phyloP scores from a whole-genome alignment of 345 rosid genomes.

The Chamaenerion angustifolium region DNA sequence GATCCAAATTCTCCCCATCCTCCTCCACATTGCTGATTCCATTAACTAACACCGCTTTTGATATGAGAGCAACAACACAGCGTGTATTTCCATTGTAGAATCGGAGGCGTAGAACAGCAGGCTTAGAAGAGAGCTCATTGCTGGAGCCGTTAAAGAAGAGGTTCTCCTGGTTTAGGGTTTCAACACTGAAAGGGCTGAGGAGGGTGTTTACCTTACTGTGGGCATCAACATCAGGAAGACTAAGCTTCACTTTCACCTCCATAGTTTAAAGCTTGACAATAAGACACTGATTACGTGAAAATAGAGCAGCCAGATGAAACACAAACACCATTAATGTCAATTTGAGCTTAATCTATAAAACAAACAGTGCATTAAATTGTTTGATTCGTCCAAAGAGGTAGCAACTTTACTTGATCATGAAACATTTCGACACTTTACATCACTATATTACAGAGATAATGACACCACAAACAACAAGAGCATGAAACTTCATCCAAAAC shows the following conservation, averaged over 20 bases:
- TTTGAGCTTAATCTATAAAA: too few species aligned
- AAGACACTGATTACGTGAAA: too few species aligned
- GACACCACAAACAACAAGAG: too few species aligned
- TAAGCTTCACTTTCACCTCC: constrained; percentile 82
- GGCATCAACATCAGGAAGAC: constrained; percentile 32
- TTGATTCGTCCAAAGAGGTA: too few species aligned
- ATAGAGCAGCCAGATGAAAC: too few species aligned
- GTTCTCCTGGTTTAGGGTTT: constrained; percentile 58
- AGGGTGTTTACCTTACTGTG: constrained; percentile 35
- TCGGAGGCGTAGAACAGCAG: constrained; percentile 56
- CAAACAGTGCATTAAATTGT: too few species aligned
- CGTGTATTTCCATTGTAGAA: constrained; percentile 30
- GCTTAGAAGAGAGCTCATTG: constrained; percentile 36
- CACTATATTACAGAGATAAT: too few species aligned
- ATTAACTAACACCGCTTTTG: constrained; percentile 37
- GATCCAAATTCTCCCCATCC: constrained; percentile 69
- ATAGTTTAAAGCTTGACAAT: constrained; percentile 10
- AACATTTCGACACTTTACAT: too few species aligned
- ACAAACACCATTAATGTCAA: too few species aligned
- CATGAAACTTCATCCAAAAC: too few species aligned
- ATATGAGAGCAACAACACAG: constrained; percentile 54
- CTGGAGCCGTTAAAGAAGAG: constrained; percentile 55
- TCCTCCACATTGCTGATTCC: constrained; percentile 86
- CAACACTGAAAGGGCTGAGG: constrained; percentile 35
- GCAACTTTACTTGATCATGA: too few species aligned